Conservation (phyloP, 2,329 filamentous ascomycete genomes). For the Aurifilum marmelostoma region DNA sequence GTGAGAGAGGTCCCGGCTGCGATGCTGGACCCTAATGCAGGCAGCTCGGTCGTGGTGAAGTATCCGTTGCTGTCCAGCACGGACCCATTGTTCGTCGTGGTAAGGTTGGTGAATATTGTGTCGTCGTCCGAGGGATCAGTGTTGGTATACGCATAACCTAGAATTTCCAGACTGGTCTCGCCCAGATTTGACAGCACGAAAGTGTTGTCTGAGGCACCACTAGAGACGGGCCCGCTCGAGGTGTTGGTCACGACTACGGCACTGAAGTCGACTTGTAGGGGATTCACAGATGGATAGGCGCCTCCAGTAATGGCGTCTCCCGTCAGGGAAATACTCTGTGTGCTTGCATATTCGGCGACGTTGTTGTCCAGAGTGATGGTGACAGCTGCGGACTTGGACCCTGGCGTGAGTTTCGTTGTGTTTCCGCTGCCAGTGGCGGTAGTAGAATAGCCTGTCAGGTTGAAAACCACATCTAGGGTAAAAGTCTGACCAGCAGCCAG, state of each 20-base stretch:
- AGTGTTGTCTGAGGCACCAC: conserved; percentile 7
- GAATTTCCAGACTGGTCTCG: conserved; percentile 1
- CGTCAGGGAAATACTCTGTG: conserved; percentile 42
- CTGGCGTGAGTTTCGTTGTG: neutral
- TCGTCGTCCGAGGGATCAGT: conserved; percentile 10
- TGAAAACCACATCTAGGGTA: conserved; percentile 4
- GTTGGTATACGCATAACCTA: conserved; percentile 13
- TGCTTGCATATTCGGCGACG: conserved; percentile 40
- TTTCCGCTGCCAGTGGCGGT: neutral
- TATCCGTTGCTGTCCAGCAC: conserved; percentile 12
- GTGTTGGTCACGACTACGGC: conserved; percentile 37
- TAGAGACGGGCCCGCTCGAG: conserved; percentile 1
- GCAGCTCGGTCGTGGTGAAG: conserved; percentile 38
- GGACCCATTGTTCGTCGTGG: neutral
- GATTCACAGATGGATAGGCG: conserved; percentile 42
- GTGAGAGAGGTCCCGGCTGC: conserved; percentile 37
- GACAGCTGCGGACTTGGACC: conserved; percentile 9
- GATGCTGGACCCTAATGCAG: conserved; percentile 37
- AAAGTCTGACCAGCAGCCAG: conserved; percentile 11
- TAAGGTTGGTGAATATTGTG: conserved; percentile 6
- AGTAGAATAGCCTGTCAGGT: neutral
- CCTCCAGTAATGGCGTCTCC: conserved; percentile 43
- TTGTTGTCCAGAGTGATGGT: conserved; percentile 13
- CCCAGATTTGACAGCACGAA: conserved; percentile 14
- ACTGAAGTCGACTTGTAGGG: conserved; percentile 44